Evolutionary conservation across 2,329 filamentous ascomycete genomes (phyloP).

Genomic region (Colletotrichum sp.): DNA sequence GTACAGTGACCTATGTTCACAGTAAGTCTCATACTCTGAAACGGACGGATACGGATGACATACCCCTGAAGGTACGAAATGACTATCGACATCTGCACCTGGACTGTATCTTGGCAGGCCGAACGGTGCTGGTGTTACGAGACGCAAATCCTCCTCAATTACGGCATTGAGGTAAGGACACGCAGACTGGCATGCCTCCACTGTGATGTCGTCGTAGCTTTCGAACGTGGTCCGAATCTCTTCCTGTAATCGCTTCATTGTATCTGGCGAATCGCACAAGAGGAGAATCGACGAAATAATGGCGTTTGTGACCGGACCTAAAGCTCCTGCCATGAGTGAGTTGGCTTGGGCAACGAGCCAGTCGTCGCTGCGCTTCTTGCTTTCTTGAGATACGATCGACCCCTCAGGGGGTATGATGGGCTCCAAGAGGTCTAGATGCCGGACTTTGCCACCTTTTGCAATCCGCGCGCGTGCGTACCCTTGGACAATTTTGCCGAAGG

Average conservation of each 20-base stretch:
- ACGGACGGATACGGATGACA: rapidly evolving
- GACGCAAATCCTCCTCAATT: background rate
- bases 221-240: background rate
- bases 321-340: background rate
- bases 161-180: background rate
- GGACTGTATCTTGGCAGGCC: background rate
- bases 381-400: background rate
- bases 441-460: background rate
- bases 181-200: background rate
- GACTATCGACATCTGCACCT: background rate
- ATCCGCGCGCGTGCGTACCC: background rate
- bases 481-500: background rate
- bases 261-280: background rate
- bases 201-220: background rate
- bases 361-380: background rate
- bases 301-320: background rate
- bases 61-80: background rate
- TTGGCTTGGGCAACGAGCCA: background rate
- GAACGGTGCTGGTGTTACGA: background rate
- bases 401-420: background rate
- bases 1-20: background rate
- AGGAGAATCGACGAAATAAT: background rate
- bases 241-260: background rate
- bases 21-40: rapidly evolving
- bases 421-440: background rate